Conservation (phyloP, 1,284 basidiomycete species). For the Cryptococcus sp. region DNA sequence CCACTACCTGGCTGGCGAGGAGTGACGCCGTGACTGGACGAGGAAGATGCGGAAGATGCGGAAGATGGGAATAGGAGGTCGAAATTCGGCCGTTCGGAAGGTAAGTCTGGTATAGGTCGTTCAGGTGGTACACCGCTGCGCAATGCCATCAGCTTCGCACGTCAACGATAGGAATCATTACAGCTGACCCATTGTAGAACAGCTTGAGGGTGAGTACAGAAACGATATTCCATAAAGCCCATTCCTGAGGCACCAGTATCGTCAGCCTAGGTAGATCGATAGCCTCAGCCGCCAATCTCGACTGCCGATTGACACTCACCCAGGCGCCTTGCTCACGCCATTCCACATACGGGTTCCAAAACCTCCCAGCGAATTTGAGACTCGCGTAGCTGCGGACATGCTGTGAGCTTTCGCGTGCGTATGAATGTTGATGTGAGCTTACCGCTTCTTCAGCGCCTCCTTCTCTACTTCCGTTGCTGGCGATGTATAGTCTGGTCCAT, state of each 20-base stretch:
- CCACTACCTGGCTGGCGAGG: slow-evolving; percentile 14
- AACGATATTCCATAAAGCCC: slow-evolving; percentile 49
- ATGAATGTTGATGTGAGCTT: slow-evolving; percentile 9
- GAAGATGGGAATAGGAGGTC: slow-evolving; percentile 35
- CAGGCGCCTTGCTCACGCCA: slow-evolving; percentile 58
- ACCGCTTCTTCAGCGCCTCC: slow-evolving; percentile 50
- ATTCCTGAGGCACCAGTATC: slow-evolving; percentile 31
- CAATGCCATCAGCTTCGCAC: background rate
- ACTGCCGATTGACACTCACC: slow-evolving; percentile 30
- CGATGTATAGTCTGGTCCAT: slow-evolving; percentile 20
- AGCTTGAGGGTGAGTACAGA: slow-evolving; percentile 49
- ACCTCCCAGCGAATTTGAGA: slow-evolving; percentile 45
- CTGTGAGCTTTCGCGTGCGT: background rate
- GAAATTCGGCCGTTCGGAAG: slow-evolving; percentile 46
- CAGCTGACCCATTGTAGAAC: slow-evolving; percentile 42
- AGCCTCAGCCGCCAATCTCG: background rate
- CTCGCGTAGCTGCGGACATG: slow-evolving; percentile 35
- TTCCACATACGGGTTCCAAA: slow-evolving; percentile 56
- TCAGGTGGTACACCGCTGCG: slow-evolving; percentile 39
- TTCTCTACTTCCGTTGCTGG: slow-evolving; percentile 49
- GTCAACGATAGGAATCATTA: background rate
- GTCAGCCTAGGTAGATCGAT: too few relatives aligned
- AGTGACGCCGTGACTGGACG: slow-evolving; percentile 4
- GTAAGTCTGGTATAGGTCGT: slow-evolving; percentile 45
- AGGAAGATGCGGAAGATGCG: slow-evolving; percentile 1